A percentile compares a stretch with the other conserved stretches of the same genome.
Conservation (phyloP, 1,139 yeast species). For the Geotrichum histeridarum region DNA sequence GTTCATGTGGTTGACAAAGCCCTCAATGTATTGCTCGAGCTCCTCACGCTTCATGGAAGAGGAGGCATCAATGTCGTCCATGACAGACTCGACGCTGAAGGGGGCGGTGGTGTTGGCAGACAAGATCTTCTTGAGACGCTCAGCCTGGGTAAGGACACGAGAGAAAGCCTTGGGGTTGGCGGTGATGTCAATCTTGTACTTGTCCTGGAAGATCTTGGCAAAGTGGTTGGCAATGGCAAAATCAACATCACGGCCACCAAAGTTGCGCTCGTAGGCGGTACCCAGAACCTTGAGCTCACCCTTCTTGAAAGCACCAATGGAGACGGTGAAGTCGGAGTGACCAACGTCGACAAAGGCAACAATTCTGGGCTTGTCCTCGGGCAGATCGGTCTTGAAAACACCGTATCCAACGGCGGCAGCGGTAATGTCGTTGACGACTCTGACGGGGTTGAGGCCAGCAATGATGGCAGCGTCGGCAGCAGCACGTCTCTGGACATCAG, state of each 20-base stretch:
- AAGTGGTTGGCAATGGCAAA: slow-evolving; percentile 90
- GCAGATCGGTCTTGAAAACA: slow-evolving; percentile 92
- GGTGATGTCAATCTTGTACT: slow-evolving; percentile 88
- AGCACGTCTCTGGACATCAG: slow-evolving; percentile 95
- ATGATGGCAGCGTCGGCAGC: slow-evolving; percentile 91
- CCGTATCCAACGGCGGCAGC: slow-evolving; percentile 99
- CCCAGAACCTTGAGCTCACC: slow-evolving; percentile 94
- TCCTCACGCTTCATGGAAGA: slow-evolving; percentile 87
- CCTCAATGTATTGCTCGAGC: slow-evolving; percentile 82
- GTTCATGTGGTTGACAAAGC: slow-evolving; percentile 69
- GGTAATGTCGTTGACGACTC: slow-evolving; percentile 93
- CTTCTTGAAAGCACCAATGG: slow-evolving; percentile 86
- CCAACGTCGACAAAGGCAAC: slow-evolving; percentile 96
- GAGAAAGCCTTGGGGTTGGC: slow-evolving; percentile 92
- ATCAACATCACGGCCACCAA: slow-evolving; percentile 98
- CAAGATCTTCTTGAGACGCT: slow-evolving; percentile 88
- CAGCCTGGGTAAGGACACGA: slow-evolving; percentile 88
- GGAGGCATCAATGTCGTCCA: slow-evolving; percentile 95
- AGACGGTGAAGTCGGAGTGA: slow-evolving; percentile 89
- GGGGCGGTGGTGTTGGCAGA: slow-evolving; percentile 96
- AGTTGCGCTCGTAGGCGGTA: slow-evolving; percentile 88
- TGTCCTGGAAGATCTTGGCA: slow-evolving; percentile 82
- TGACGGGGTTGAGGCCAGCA: slow-evolving; percentile 96
- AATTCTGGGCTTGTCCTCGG: slow-evolving; percentile 85
- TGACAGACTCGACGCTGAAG: slow-evolving; percentile 89